Evolutionary conservation across 208 protist genomes (phyloP).

Genomic region (Zelonia costaricensis): DNA sequence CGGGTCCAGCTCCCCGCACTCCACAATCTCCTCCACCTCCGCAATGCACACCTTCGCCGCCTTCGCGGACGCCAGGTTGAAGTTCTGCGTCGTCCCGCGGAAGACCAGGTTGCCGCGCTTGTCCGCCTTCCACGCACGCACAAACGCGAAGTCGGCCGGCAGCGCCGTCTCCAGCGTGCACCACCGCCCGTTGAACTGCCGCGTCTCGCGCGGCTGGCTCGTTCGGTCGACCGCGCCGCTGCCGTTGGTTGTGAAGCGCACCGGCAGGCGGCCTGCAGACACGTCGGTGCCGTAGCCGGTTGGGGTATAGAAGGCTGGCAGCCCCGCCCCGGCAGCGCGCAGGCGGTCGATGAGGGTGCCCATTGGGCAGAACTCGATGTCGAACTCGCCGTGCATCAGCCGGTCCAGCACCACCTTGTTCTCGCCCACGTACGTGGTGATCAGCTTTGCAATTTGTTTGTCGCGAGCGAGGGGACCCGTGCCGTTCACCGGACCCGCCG

Average conservation of each 20-base stretch:
- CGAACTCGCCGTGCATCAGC: constrained; percentile 95
- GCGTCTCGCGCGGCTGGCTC: constrained; percentile 81
- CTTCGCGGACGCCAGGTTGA: constrained; percentile 92
- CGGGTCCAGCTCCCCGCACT: constrained; percentile 91
- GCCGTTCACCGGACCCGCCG: constrained; percentile 94
- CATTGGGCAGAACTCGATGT: constrained; percentile 96
- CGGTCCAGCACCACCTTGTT: constrained; percentile 95
- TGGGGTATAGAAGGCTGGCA: constrained; percentile 97
- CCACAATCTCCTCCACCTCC: constrained; percentile 96
- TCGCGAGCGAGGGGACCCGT: too few relatives aligned
- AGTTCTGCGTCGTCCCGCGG: constrained; percentile 94
- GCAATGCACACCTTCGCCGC: constrained; percentile 93
- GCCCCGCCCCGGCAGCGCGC: constrained; percentile 95
- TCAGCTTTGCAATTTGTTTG: constrained; percentile 95
- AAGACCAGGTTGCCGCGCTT: constrained; percentile 81
- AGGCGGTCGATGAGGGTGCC: constrained; percentile 96
- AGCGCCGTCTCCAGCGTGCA: constrained; percentile 95
- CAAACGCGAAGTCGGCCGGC: constrained; percentile 90
- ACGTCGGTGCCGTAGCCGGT: constrained; percentile 94
- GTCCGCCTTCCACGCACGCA: constrained; percentile 96
- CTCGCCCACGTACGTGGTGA: constrained; percentile 96
- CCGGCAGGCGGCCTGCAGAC: constrained; percentile 90
- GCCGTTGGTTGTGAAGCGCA: constrained; percentile 92
- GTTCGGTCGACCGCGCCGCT: constrained; percentile 68
- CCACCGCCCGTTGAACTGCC: constrained; percentile 86